Evolutionary conservation across 805 yeast genomes (phyloP), one percentile per base, ranked within the genome.

Genomic region (Yamadazyma sp.): DNA sequence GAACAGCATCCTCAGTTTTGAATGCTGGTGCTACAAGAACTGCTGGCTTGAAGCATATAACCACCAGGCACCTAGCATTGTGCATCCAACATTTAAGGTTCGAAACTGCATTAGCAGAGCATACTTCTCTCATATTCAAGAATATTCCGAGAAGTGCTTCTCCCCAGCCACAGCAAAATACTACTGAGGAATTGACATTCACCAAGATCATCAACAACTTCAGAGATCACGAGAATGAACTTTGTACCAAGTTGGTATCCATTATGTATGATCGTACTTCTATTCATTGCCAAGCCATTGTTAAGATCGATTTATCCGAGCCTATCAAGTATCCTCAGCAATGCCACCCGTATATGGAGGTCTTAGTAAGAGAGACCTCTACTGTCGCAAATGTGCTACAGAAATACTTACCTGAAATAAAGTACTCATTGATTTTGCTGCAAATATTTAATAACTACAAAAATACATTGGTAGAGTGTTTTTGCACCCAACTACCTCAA

Each of bases 1-100:
- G 79, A 42, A 62, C 76, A 5, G 71, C 76, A 3, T 76, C 77
- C 44, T 75, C 84, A 4, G 80, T 84, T 26, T 61, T 84, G 24
- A 83, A 81, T 29, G 88, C 90, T 1, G 86, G 84, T 28, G 91
- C 91, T 1, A 82, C 85, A 2, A 60, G 78, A 45, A 76, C 89
- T 0, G 85, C 91, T 0, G 88, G 86, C 0, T 63, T 84, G 35
- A 78, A 74, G 45, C 89, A 83, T 51, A 83, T 84, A 35, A 80
- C 86, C 3, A 82, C 88, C 1, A 80, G 79, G 47, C 86, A 84
- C 55, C 54, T 84, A 35, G 81, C 88, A 0, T 66, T 83, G 26
- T 77, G 84, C 24, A 76, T 82, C 4, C 87, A 84, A 50, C 66
- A 80, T n/a, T 62, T 84, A 20, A 77, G 78, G 38, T 67, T 67